Percentiles rank a stretch among this genome's conserved stretches.
Conservation (phyloP, 495 filamentous ascomycete species). For the Neurospora intermedia region DNA sequence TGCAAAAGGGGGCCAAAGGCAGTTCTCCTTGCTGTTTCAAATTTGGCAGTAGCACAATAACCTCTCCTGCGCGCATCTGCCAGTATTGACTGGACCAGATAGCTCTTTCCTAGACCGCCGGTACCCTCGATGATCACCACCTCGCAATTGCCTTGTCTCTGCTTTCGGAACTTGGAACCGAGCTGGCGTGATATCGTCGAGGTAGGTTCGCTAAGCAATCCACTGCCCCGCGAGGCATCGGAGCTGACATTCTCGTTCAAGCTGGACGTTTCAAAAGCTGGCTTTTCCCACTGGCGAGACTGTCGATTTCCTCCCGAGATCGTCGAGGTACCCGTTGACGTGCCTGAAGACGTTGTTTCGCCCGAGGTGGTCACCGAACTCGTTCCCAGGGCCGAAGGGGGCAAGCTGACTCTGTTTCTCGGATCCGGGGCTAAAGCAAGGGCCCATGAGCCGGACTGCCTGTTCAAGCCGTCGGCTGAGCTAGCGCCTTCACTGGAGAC, state of each 20-base stretch:
- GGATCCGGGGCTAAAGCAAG: slow-evolving; percentile 45
- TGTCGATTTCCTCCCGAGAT: slow-evolving; percentile 14
- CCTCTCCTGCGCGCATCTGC: slow-evolving; percentile 59
- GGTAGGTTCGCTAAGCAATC: slow-evolving; percentile 21
- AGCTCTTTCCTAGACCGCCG: slow-evolving; percentile 75
- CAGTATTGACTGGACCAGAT: slow-evolving; percentile 67
- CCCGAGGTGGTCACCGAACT: slow-evolving; percentile 23
- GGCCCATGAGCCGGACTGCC: slow-evolving; percentile 23
- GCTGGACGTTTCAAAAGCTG: neutral
- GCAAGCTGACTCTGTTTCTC: slow-evolving; percentile 30
- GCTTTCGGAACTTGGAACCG: slow-evolving; percentile 49
- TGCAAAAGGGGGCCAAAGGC: slow-evolving; percentile 79
- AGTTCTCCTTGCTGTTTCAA: slow-evolving; percentile 68
- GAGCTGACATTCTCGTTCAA: slow-evolving; percentile 18
- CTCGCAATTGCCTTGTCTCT: slow-evolving; percentile 59
- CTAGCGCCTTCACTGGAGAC: slow-evolving; percentile 39
- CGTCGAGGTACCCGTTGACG: slow-evolving; percentile 26
- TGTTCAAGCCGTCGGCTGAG: slow-evolving; percentile 33
- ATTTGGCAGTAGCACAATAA: slow-evolving; percentile 76
- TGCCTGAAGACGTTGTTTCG: slow-evolving; percentile 26
- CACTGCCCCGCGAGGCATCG: slow-evolving; percentile 22
- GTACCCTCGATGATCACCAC: slow-evolving; percentile 66
- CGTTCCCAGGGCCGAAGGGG: slow-evolving; percentile 18
- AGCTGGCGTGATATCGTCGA: slow-evolving; percentile 33
- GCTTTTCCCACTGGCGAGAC: slow-evolving; percentile 27